A percentile compares a stretch with the other conserved stretches of the same genome.
phyloP scores from a whole-genome alignment of 176 grass and related monocot genomes.

The Thalia dealbata region DNA sequence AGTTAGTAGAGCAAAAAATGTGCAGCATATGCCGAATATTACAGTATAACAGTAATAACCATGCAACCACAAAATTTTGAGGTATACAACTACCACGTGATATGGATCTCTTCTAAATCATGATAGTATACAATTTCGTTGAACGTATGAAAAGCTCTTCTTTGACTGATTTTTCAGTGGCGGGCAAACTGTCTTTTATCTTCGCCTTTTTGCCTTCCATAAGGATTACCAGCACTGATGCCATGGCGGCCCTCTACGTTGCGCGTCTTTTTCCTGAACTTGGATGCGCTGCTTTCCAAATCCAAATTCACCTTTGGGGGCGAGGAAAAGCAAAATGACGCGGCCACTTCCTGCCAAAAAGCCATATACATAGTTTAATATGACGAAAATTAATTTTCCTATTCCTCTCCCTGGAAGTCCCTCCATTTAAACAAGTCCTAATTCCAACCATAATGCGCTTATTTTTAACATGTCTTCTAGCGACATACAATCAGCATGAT shows the following conservation, averaged over 20 bases:
- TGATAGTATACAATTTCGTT: neutral
- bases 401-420: no score
- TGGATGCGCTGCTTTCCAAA: constrained; percentile 71
- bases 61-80: no score
- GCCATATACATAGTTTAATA: neutral
- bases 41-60: no score
- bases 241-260: constrained; percentile 68
- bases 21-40: no score
- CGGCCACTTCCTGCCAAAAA: constrained; percentile 53
- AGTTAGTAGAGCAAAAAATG: no score
- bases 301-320: constrained; percentile 78
- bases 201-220: constrained; percentile 34
- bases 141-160: neutral
- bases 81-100: no score
- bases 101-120: no score
- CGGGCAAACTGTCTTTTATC: constrained; percentile 49
- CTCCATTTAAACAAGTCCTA: no score
- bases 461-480: neutral
- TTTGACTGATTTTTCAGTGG: constrained; percentile 20
- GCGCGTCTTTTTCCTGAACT: constrained; percentile 62
- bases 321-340: constrained; percentile 71
- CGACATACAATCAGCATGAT: neutral
- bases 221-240: constrained; percentile 54
- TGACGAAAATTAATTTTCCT: neutral
- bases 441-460: neutral